Conservation (phyloP, 768 basidiomycete genomes). For the Asterophora parasitica region DNA sequence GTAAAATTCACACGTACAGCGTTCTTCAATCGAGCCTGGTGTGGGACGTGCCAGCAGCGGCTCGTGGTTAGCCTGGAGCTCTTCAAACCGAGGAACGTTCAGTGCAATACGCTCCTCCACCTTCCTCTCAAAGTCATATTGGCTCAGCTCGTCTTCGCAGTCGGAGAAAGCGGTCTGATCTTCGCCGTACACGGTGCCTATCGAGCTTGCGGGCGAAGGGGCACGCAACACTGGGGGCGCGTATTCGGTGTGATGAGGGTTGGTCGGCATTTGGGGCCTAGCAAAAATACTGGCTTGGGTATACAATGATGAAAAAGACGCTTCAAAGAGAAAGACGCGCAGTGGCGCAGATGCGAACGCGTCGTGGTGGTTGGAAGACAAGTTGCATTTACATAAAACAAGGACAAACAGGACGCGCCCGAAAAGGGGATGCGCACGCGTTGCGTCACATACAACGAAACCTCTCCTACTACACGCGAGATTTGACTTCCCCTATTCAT, state of each 20-base stretch:
- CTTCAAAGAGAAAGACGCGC: too few species aligned
- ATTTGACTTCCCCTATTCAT: too few species aligned
- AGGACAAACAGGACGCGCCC: not conserved
- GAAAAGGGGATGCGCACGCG: not conserved
- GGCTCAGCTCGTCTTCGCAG: constrained; percentile 32
- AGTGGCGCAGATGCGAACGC: not conserved
- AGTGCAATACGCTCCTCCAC: constrained; percentile 36
- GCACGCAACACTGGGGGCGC: constrained; percentile 43
- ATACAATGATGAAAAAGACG: too few species aligned
- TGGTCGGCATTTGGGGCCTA: constrained; percentile 13
- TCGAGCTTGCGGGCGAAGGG: constrained; percentile 48
- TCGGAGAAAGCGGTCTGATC: constrained; percentile 46
- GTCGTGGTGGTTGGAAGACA: too few species aligned
- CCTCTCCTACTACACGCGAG: too few species aligned
- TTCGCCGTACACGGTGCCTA: constrained; percentile 40
- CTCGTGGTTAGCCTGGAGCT: constrained; percentile 34
- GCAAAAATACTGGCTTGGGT: not conserved
- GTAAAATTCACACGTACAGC: constrained; percentile 24
- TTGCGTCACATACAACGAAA: too few species aligned
- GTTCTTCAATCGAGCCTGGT: constrained; percentile 27
- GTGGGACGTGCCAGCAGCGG: constrained; percentile 30
- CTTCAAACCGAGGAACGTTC: constrained; percentile 32
- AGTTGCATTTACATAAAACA: not conserved
- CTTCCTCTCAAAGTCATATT: constrained; percentile 38
- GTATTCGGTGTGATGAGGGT: constrained; percentile 38